Conservation (phyloP, 306 rosid species). For the Coriaria nepalensis region DNA sequence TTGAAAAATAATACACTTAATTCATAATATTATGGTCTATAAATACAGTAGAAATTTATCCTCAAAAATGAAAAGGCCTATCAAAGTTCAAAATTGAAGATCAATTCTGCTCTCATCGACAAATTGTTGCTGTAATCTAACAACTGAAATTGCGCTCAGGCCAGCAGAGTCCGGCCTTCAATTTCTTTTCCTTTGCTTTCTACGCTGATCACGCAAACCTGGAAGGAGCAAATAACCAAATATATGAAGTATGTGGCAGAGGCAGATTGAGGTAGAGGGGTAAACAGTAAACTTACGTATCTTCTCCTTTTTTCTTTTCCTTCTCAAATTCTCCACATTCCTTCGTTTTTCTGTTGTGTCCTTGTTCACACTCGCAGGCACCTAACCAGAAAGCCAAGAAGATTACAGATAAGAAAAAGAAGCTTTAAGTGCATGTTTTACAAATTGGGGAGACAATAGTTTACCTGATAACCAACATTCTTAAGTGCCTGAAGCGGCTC, state of each 20-base stretch:
- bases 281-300: slow-evolving; percentile 30
- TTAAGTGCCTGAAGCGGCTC: slow-evolving; percentile 90
- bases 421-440: too few species aligned
- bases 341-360: slow-evolving; percentile 35
- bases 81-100: too few species aligned
- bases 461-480: slow-evolving; percentile 63
- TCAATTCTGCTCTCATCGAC: too few species aligned
- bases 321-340: slow-evolving; percentile 31
- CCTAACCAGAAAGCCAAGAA: slow-evolving; percentile 25
- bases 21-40: too few species aligned
- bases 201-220: slow-evolving; percentile 66
- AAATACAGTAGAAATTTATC: too few species aligned
- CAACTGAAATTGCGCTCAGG: too few species aligned
- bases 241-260: slow-evolving; percentile 1
- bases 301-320: slow-evolving; percentile 76
- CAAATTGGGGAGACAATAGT: neutral
- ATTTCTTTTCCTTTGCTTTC: slow-evolving; percentile 43
- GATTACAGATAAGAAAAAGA: too few species aligned
- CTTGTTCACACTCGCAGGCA: slow-evolving; percentile 44
- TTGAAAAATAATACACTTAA: too few species aligned
- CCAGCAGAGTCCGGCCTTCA: slow-evolving; percentile 8
- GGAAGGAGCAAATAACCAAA: slow-evolving; percentile 10
- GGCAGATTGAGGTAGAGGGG: neutral
- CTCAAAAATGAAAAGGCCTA: too few species aligned
- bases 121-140: too few species aligned